Conservation (phyloP, 2,329 filamentous ascomycete species). For the Alternaria sp. region DNA sequence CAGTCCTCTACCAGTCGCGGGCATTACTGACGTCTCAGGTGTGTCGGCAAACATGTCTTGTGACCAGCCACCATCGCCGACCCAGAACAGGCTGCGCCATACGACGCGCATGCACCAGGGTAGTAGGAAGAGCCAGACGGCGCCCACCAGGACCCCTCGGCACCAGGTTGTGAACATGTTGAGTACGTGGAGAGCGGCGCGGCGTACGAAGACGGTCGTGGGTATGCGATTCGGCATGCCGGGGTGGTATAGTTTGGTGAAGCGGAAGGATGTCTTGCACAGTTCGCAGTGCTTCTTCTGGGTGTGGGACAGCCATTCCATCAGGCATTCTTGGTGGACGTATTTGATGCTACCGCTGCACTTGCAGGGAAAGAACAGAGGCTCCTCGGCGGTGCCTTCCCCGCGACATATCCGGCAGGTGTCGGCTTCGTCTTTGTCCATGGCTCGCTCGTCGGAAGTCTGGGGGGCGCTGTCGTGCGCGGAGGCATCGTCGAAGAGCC, state of each 20-base stretch:
- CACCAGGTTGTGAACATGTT: constrained; percentile 78
- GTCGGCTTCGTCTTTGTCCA: constrained; percentile 64
- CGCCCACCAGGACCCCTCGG: constrained; percentile 76
- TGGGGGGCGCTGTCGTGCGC: constrained; percentile 9
- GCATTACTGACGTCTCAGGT: constrained; percentile 4
- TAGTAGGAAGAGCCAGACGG: constrained; percentile 87
- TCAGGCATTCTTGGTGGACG: constrained; percentile 96
- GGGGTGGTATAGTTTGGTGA: constrained; percentile 95
- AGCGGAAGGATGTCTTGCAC: constrained; percentile 97
- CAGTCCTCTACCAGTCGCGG: not conserved
- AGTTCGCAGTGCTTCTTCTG: constrained; percentile 99
- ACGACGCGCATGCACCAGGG: constrained; percentile 90
- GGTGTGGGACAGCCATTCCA: constrained; percentile 98
- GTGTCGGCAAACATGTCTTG: constrained; percentile 45
- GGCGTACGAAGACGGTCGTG: constrained; percentile 77
- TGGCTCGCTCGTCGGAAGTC: constrained; percentile 49
- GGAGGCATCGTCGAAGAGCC: constrained; percentile 14
- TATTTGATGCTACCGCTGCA: constrained; percentile 99
- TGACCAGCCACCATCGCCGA: constrained; percentile 78
- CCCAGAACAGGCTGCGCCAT: constrained; percentile 94
- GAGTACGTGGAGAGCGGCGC: constrained; percentile 75
- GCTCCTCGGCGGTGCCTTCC: constrained; percentile 81
- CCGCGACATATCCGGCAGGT: constrained; percentile 98
- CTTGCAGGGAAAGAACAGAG: constrained; percentile 97
- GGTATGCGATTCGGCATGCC: constrained; percentile 90